Percentiles rank a stretch among this genome's conserved stretches.
Evolutionary conservation across 179 eudicot genomes (phyloP).

Genomic region (Beta macrorhiza): DNA sequence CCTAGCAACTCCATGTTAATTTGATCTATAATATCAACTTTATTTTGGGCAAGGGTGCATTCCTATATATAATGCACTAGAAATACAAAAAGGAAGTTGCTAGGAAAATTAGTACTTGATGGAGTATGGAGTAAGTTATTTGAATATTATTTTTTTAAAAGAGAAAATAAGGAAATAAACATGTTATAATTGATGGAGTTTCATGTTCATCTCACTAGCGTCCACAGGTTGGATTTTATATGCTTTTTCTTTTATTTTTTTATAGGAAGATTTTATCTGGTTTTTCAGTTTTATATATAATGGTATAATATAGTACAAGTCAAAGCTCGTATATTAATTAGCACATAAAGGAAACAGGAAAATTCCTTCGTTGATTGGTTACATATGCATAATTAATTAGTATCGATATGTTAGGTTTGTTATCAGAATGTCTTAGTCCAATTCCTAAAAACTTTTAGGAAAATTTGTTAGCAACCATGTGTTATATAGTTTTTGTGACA

Average conservation of each 20-base stretch:
- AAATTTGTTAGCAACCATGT: too few relatives aligned
- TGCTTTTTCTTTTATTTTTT: not conserved
- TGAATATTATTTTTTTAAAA: not conserved
- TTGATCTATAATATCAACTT: not conserved
- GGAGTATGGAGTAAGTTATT: not conserved
- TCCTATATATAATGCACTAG: not conserved
- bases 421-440: too few relatives aligned
- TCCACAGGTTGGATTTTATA: conserved; percentile 8
- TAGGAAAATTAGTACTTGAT: conserved; percentile 15
- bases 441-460: too few relatives aligned
- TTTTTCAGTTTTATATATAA: too few relatives aligned
- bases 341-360: not conserved
- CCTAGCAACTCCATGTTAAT: conserved; percentile 26
- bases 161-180: not conserved
- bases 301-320: not conserved
- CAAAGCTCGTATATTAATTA: not conserved
- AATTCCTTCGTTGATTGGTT: not conserved
- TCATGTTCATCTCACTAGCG: not conserved
- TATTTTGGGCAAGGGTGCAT: not conserved
- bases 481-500: too few relatives aligned
- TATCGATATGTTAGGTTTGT: too few relatives aligned
- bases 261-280: too few relatives aligned
- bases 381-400: too few relatives aligned
- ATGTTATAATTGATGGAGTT: not conserved
- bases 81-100: conserved; percentile 24